Evolutionary conservation across 371 early-diverging fungal genomes (phyloP).

Genomic region (Apophysomyces sp.): DNA sequence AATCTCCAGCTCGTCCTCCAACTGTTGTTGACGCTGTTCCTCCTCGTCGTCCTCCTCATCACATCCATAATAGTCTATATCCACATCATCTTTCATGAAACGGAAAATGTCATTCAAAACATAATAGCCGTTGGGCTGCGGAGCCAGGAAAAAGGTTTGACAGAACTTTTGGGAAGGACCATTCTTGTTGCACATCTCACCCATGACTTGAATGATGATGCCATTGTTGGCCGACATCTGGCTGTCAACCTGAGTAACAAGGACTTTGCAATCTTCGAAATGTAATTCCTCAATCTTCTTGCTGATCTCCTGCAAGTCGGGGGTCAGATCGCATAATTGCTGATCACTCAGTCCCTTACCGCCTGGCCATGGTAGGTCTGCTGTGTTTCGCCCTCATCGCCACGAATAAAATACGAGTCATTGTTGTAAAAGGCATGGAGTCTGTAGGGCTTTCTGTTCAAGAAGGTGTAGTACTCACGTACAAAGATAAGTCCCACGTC

Average conservation of each 20-base stretch:
- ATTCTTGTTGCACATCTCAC: slow-evolving; percentile 82
- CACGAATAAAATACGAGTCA: slow-evolving; percentile 74
- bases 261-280: slow-evolving; percentile 78
- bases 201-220: slow-evolving; percentile 88
- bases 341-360: slow-evolving; percentile 39
- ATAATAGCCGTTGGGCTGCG: slow-evolving; percentile 85
- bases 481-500: slow-evolving; percentile 91
- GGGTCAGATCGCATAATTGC: not conserved
- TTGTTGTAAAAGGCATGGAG: slow-evolving; percentile 86
- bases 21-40: slow-evolving; percentile 5
- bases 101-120: slow-evolving; percentile 93
- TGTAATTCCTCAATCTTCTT: slow-evolving; percentile 62
- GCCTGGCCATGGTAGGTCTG: slow-evolving; percentile 66
- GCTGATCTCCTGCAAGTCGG: slow-evolving; percentile 65
- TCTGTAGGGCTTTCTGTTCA: slow-evolving; percentile 79
- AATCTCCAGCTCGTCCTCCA: not conserved
- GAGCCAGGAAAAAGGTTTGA: slow-evolving; percentile 90
- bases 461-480: slow-evolving; percentile 88
- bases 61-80: slow-evolving; percentile 22
- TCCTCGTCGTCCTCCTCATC: slow-evolving; percentile 37
- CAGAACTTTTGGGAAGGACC: slow-evolving; percentile 79
- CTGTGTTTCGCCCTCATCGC: slow-evolving; percentile 75
- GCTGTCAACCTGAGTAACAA: slow-evolving; percentile 84
- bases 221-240: slow-evolving; percentile 72
- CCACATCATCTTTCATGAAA: slow-evolving; percentile 77